Evolutionary conservation across 768 basidiomycete genomes (phyloP).

Genomic region (Fomitopsis pulvina): DNA sequence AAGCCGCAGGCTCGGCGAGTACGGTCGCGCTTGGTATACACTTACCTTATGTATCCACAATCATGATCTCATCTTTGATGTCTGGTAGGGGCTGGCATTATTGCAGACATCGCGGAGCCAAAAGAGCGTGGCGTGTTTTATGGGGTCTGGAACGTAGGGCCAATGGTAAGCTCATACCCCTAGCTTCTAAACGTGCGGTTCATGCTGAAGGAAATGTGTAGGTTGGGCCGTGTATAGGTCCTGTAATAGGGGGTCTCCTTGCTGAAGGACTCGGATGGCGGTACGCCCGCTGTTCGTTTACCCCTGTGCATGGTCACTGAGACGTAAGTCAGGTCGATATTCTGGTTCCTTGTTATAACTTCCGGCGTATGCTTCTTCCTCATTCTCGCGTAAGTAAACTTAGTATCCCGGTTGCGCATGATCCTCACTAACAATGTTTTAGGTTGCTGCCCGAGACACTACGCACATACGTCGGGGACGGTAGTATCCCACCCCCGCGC

Average conservation of each 20-base stretch:
- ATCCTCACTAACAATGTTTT: constrained; percentile 2
- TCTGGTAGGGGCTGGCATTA: constrained; percentile 57
- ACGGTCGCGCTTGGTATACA: constrained; percentile 63
- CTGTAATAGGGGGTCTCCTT: constrained; percentile 43
- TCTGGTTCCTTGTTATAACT: constrained; percentile 36
- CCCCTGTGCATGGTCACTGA: neutral
- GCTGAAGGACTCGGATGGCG: constrained; percentile 25
- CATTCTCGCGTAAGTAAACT: constrained; percentile 26
- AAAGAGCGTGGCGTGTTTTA: constrained; percentile 71
- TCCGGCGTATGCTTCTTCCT: constrained; percentile 27
- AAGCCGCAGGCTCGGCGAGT: constrained; percentile 75
- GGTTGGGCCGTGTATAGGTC: constrained; percentile 32
- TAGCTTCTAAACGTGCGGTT: neutral
- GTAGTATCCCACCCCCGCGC: constrained; percentile 28
- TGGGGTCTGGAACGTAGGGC: constrained; percentile 59
- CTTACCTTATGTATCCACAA: neutral
- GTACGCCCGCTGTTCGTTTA: constrained; percentile 8
- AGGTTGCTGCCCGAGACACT: constrained; percentile 45
- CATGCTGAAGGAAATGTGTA: constrained; percentile 4
- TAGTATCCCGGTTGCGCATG: neutral
- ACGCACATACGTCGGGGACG: constrained; percentile 36
- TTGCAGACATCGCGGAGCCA: constrained; percentile 70
- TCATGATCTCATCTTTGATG: neutral
- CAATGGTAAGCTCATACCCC: constrained; percentile 39
- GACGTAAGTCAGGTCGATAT: constrained; percentile 26